Evolutionary conservation across 2,329 filamentous ascomycete genomes (phyloP), one percentile per base, ranked within the genome.

Genomic region (Trichoderma afroharzianum): DNA sequence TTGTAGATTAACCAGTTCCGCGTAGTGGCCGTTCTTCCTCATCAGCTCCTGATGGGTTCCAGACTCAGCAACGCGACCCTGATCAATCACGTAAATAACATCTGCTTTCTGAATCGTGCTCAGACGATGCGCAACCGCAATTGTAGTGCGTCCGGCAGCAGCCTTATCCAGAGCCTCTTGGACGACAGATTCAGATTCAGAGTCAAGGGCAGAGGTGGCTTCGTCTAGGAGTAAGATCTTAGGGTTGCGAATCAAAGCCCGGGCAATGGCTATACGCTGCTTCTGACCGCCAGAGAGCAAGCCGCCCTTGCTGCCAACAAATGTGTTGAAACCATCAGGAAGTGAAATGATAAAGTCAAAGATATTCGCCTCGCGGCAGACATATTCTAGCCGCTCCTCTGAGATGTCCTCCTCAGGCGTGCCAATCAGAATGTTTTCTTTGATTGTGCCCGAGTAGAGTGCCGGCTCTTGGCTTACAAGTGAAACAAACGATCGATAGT

Each of bases 381-480:
- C 95, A 77, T 90, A 88, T 69, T 92, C 87, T 66, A 98, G 86
- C 1, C 88, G 87, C 71, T 91, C 89, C 72, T 98, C 94, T 0
- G 89, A 82, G 1, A 96, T 87, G 32, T 90, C 85, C 6, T 91
- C 88, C 14, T 86, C 83, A 8, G 92, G 84, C 50, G 90, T 89
- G 12, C 94, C 94, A 2, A 98, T 88, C 6, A 97, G 82, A 73
- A 98, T 94, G 79, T 98, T 98, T 39, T 98, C 95, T 75, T 88
- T 89, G 77, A 99, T 93, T 0, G 92, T 95, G 57, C 95, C 96
- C 80, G 97, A 94, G 82, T 98, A 99, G 0, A 99, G 84, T 0
- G 95, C 97, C 0, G 96, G 95, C 80, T 98, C 96, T 79, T 98
- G 96, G 39, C 92, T 94, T 15, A 99, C 95, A 11, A 99, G 90